These are phyloP conservation scores for Rhizopus delemar DNA, from an alignment of 371 early-diverging fungal species.

Conservation along the genomic window DNA sequence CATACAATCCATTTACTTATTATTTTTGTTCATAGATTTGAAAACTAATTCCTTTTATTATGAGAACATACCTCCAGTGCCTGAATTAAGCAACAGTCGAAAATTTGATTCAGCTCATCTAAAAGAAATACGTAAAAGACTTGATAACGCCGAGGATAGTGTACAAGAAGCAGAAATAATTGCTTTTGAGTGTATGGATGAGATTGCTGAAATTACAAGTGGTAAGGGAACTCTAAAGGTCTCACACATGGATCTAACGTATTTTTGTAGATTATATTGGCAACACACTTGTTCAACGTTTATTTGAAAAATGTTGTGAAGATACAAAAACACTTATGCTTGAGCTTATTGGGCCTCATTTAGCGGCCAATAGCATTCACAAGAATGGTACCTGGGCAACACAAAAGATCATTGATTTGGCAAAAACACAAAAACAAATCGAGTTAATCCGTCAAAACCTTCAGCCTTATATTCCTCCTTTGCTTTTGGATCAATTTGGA, in stretches of 20 bases:
- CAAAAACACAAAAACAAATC: constrained; percentile 65
- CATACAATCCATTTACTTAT: constrained; percentile 1
- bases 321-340: constrained; percentile 58
- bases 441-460: constrained; percentile 47
- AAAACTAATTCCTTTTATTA: constrained; percentile 49
- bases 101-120: constrained; percentile 79
- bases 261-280: constrained; percentile 46
- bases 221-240: constrained; percentile 48
- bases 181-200: constrained; percentile 72
- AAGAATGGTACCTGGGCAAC: constrained; percentile 95
- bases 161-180: constrained; percentile 63
- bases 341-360: constrained; percentile 64
- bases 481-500: constrained; percentile 89
- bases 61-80: constrained; percentile 68
- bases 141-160: constrained; percentile 69
- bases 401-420: constrained; percentile 85
- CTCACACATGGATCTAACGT: neutral
- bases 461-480: constrained; percentile 70
- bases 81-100: constrained; percentile 67
- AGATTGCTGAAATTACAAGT: constrained; percentile 83
- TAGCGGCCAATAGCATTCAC: constrained; percentile 83
- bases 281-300: constrained; percentile 85
- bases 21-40: constrained; percentile 20
- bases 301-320: constrained; percentile 72
- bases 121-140: constrained; percentile 83